phyloP scores from a whole-genome alignment of 2,329 filamentous ascomycete species.

The Colletotrichum tamarilloi region DNA sequence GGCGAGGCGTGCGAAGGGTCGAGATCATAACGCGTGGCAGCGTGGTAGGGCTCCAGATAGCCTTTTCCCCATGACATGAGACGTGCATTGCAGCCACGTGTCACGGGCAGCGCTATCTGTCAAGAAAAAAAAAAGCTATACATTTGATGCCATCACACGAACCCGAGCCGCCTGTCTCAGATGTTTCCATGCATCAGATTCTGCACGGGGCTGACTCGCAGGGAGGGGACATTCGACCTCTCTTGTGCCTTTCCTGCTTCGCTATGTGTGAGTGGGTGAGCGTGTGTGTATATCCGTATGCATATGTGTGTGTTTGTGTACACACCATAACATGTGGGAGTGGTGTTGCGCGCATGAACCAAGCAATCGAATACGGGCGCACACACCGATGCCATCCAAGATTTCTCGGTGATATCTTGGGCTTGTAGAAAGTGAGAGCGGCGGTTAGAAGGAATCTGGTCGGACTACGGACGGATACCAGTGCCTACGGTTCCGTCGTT shows the following conservation, averaged over 20 bases:
- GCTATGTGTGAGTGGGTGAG: not conserved
- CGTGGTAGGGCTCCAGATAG: slow-evolving; percentile 22
- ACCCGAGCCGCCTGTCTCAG: slow-evolving; percentile 27
- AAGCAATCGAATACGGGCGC: slow-evolving; percentile 12
- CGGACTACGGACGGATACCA: not conserved
- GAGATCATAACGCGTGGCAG: slow-evolving; percentile 9
- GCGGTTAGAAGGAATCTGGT: not conserved
- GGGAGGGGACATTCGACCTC: not conserved
- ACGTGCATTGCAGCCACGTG: slow-evolving; percentile 30
- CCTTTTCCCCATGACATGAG: slow-evolving; percentile 28
- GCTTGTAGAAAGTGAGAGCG: not conserved
- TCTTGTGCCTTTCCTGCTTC: not conserved
- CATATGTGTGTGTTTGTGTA: no score
- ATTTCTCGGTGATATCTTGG: not conserved
- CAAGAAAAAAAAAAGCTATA: slow-evolving; percentile 6
- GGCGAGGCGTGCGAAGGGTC: slow-evolving; percentile 1
- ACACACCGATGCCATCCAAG: not conserved
- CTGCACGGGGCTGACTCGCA: slow-evolving; percentile 30
- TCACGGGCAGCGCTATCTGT: slow-evolving; percentile 15
- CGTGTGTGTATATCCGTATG: not conserved
- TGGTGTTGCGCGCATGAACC: slow-evolving; percentile 9
- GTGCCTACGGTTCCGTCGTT: not conserved
- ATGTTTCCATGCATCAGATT: slow-evolving; percentile 24
- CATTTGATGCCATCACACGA: slow-evolving; percentile 21
- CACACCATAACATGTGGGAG: not conserved